These are phyloP conservation scores for Penicillium sp. DNA, from an alignment of 2,329 filamentous ascomycete genomes.

Conservation along the genomic window DNA sequence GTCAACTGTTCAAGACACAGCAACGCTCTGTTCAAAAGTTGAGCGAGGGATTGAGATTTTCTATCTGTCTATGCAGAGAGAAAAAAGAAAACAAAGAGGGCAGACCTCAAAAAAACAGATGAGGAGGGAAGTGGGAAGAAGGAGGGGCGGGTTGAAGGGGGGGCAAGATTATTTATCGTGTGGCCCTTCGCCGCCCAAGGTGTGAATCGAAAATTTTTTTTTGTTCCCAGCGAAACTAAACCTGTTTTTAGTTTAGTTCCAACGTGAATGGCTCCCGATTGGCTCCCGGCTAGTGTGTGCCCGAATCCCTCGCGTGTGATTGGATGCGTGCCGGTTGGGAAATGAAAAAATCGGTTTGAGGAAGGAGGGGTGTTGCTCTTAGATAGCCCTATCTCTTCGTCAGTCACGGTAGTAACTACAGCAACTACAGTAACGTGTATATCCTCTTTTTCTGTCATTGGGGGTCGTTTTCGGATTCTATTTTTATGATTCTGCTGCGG, in stretches of 20 bases:
- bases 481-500: not conserved
- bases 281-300: slow-evolving; percentile 1
- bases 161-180: slow-evolving; percentile 42
- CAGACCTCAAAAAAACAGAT: slow-evolving; percentile 33
- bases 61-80: slow-evolving; percentile 37
- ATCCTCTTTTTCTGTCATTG: not conserved
- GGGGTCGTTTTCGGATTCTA: not conserved
- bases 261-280: not conserved
- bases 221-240: slow-evolving; percentile 16
- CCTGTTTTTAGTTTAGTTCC: not conserved
- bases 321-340: slow-evolving; percentile 5
- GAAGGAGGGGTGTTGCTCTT: not conserved
- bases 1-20: slow-evolving; percentile 33
- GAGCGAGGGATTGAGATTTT: slow-evolving; percentile 14
- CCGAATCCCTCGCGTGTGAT: slow-evolving; percentile 6
- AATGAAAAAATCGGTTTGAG: not conserved
- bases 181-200: slow-evolving; percentile 35
- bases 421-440: not conserved
- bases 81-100: slow-evolving; percentile 33
- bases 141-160: slow-evolving; percentile 27
- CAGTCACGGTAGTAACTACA: too few species aligned
- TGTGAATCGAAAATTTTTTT: slow-evolving; percentile 25
- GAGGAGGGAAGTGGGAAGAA: slow-evolving; percentile 26
- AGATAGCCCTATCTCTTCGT: too few species aligned
- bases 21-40: slow-evolving; percentile 33